Evolutionary conservation across 2,329 filamentous ascomycete species (phyloP), one percentile per base, ranked within the genome.

Genomic region (Diplodia mutila): DNA sequence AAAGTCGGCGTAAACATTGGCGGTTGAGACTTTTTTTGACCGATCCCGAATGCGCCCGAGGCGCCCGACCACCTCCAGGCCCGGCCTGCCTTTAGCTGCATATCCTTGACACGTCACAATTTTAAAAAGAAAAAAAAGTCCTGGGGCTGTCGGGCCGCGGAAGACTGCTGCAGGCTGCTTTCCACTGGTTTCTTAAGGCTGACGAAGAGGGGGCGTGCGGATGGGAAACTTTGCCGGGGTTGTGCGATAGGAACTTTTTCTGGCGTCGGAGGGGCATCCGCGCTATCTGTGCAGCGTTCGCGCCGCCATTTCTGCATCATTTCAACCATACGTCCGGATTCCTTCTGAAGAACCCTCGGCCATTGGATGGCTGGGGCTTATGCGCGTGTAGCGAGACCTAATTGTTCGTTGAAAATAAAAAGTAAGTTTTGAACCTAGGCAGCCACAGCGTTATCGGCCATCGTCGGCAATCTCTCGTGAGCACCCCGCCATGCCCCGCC

Each of bases 1-100:
- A 73, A 77, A 67, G 18, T 53, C 61, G 63, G 67, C 55, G 63
- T 67, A 61, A 53, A 61, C 52, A 34, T 14, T 37, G 39, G 46
- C 46, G 18, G 59, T 18, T 39, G 46, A 48, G n/a, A 37, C 23
- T 63, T 63, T 63, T 46, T 66, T 57, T 49, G 53, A 23, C 59
- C 59, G 55, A 37, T 57, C 55, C 71, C 52, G 64, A 66, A 25
- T 49, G 64, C 53, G 64, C 64, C 52, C 64, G 52, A 66, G 21
- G 64, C 51, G 63, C 37, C 49, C 63, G 54, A 54, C 63, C 63
- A 65, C 49, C 51, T 48, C 63, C 51, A 65, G 49, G 49, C 51
- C 63, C 63, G 49, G 51, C 63, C 52, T 66, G 64, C 59, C 25
- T 29, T n/a, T 59, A 39, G 64, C 64, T 66, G 64, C 53, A 66